Base-by-base conservation (phyloP, 1,139 yeast genomes). In the Yamadazyma conglobata region DNA sequence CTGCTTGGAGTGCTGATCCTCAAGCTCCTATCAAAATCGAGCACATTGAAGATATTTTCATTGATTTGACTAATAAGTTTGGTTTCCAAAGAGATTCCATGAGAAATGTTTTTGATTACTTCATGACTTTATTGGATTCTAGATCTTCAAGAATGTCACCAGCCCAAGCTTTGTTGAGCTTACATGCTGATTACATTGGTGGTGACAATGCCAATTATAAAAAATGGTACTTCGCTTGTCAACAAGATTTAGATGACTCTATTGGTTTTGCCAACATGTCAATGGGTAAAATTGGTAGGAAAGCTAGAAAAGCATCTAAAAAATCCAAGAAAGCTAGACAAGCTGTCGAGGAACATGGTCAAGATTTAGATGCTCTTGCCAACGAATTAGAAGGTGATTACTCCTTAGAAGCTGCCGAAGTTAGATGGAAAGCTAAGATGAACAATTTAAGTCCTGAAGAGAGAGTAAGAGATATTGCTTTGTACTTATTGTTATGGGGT, bases 31-130 rank as follows among this genome's bases (percentile, higher is more conserved):
- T 67, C 39, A 68, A 67, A 44, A 77, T 86, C 47, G 95, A 87
- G 56, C 95, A 87, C 58, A 87, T 93, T 50, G 93, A 85, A 62
- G 94, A 84, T 54, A 80, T 91, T 34, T 91, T 91, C 59, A 81
- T 85, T 52, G 95, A 89, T 55, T 70, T 93, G 56, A 71, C 95
- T 38, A 81, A 83, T 62, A 83, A 84, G 60, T 88, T 93, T 61
- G 98, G 98, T 42, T 93, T 93, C 76, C 98, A 93, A 70, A 77
- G 95, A 61, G 97, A 89, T 56, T 86, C 96, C 16, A 87, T 87
- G 91, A 79, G 95, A 65, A 93, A 93, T 64, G 85, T 89, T 86
- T 91, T 80, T 62, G 98, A 93, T 56, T 93, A 87, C 60, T 81
- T 91, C 58, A 84, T 93, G 96, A 77, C 86, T 17, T 70, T 89